These are phyloP conservation scores for Candida wancherniae DNA, from an alignment of 805 yeast genomes.

Conservation along the genomic window DNA sequence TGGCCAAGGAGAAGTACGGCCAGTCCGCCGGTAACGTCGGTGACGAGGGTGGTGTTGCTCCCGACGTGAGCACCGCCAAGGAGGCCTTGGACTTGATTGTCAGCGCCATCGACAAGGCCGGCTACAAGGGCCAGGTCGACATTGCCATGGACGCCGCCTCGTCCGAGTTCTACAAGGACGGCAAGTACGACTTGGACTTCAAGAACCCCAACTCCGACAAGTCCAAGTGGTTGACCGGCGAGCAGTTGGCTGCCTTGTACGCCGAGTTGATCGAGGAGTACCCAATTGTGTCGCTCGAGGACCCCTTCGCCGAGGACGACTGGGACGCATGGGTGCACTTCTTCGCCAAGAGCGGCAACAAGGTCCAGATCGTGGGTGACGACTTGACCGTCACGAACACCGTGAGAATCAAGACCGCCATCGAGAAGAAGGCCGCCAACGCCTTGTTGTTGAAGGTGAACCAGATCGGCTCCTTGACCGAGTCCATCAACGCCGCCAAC, in stretches of 20 bases:
- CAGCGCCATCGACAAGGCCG: slow-evolving; percentile 86
- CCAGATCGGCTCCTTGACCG: slow-evolving; percentile 96
- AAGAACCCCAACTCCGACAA: slow-evolving; percentile 92
- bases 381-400: slow-evolving; percentile 99
- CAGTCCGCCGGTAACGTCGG: slow-evolving; percentile 99
- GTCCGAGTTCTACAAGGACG: slow-evolving; percentile 95
- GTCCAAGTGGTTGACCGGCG: slow-evolving; percentile 87
- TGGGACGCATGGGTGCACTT: slow-evolving; percentile 97
- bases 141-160: slow-evolving; percentile 97
- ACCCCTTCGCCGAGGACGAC: slow-evolving; percentile 99
- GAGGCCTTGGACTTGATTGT: slow-evolving; percentile 95
- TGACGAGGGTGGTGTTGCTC: slow-evolving; percentile 99
- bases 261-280: slow-evolving; percentile 72
- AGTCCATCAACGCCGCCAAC: slow-evolving; percentile 95
- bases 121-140: slow-evolving; percentile 87
- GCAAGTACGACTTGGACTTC: slow-evolving; percentile 96
- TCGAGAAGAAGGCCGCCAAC: slow-evolving; percentile 92
- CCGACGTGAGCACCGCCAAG: slow-evolving; percentile 89
- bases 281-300: slow-evolving; percentile 98
- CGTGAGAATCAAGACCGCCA: slow-evolving; percentile 87
- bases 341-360: slow-evolving; percentile 59
- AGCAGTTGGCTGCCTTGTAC: slow-evolving; percentile 83
- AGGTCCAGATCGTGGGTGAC: slow-evolving; percentile 91
- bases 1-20: slow-evolving; percentile 94
- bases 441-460: slow-evolving; percentile 95